Base-by-base conservation (phyloP, 1,284 basidiomycete genomes). In the Fomitopsis schrenkii region DNA sequence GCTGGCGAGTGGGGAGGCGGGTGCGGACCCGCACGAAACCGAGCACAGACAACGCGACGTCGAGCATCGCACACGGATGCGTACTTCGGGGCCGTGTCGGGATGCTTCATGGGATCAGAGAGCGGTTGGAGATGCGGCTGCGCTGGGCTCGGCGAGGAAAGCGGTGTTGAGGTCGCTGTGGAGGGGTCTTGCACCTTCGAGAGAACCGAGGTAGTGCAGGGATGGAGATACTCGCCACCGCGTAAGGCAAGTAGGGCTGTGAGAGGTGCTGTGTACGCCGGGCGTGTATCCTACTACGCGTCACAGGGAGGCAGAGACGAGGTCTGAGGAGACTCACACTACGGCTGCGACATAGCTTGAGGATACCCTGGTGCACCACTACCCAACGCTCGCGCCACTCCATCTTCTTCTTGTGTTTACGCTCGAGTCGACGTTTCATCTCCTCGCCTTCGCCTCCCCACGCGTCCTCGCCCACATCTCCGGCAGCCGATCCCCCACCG, bases 301-400 rank as follows among this genome's bases (percentile, higher is more conserved):
- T 52, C 52, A 33, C 17, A 33, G 22, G 1, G 44, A 5, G 26
- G n/a, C 38, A 22, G 52, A 22, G 19, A 7, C 33, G 10, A 22
- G 1, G 19, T 35, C 5, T 53, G 60, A 46, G 48, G 30, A 36
- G 3, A 76, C 77, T 66, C 67, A 87, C 87, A 62, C 79, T 72
- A 44, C 80, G 77, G 42, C 83, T 78, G 63, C 81, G 84, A 67
- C 79, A 84, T 17, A 91, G 67, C 62, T 75, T 78, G 22, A 91
- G 71, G 15, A 76, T 64, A 0, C 86, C 88, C 48, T 85, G 81
- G 48, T 80, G 77, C 17, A 91, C 79, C 30, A 89, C 76, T 33
- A 87, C 74, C 83, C 87, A 89, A 2, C 85, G 75, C 35, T 83
- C 78, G 61, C 80, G 79, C 88, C 89, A 91, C 59, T 88, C 86